These are phyloP conservation scores for Cryptosporidium xiaoi DNA, from an alignment of 169 alveolate species.

Conservation along the genomic window DNA sequence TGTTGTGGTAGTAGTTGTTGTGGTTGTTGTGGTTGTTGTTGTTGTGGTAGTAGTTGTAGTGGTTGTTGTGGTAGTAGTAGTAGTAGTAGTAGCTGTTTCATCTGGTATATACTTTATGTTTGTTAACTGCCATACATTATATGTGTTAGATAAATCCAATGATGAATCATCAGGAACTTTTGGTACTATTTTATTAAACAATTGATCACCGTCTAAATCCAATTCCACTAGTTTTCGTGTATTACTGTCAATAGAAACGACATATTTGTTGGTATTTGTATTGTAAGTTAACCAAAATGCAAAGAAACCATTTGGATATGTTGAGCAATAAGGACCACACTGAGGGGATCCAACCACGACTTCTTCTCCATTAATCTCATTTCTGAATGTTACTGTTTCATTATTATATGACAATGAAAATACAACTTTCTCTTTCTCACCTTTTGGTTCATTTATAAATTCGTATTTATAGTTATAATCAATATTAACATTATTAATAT, in stretches of 20 bases:
- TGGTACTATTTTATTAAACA: slow-evolving; percentile 31
- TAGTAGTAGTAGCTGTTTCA: neutral
- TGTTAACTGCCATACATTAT: slow-evolving; percentile 36
- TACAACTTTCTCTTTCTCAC: neutral
- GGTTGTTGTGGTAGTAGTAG: neutral
- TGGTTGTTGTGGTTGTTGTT: neutral
- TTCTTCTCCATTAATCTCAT: neutral
- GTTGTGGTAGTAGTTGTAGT: slow-evolving; percentile 11
- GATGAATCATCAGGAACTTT: neutral
- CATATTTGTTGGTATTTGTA: neutral
- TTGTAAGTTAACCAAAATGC: slow-evolving; percentile 30
- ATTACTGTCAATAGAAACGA: slow-evolving; percentile 18
- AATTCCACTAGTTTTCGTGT: neutral
- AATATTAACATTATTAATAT: neutral
- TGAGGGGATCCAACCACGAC: slow-evolving; percentile 13
- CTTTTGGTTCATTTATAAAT: neutral
- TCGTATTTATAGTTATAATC: slow-evolving; percentile 22
- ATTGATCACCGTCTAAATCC: neutral
- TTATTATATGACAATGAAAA: slow-evolving; percentile 11
- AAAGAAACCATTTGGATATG: slow-evolving; percentile 37
- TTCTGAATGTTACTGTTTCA: slow-evolving; percentile 13
- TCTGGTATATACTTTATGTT: neutral
- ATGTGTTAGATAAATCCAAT: neutral
- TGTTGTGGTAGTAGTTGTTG: neutral
- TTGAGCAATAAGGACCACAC: slow-evolving; percentile 53